Evolutionary conservation across 1,284 basidiomycete genomes (phyloP), one percentile per base, ranked within the genome.

Genomic region (Trametes hirsuta): DNA sequence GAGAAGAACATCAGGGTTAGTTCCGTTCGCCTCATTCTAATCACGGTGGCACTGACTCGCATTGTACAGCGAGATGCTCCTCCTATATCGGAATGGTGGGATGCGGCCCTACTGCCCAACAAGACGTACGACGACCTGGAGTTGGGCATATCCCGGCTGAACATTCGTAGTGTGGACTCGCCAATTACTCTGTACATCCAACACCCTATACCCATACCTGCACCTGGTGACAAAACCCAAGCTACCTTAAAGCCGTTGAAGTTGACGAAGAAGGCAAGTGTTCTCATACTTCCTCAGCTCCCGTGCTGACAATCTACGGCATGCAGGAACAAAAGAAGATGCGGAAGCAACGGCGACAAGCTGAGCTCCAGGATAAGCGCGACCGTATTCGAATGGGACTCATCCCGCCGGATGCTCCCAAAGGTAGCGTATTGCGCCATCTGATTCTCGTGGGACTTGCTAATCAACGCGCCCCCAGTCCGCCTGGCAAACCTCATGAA

Each of bases 51-150:
- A 24, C 24, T 46, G 15, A 22, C 18, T 35, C 46, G 18, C 24
- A 63, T 60, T 51, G 15, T 55, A 36, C 69, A 95, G 88, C 83
- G 95, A 46, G 85, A 87, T 58, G 83, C 90, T 0, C 97, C 97
- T 4, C 97, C 97, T 0, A 88, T 87, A 5, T 84, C 91, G 8
- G 97, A 99, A 75, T 99, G 97, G 97, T 99, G 97, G 97, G 97
- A 99, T 75, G 86, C 84, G 35, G 85, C 92, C 0, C 79, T 98
- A n/a, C 77, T 99, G 10, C 90, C 93, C 0, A 85, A 81, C 67
- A 87, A 88, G 73, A 83, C 79, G 1, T 98, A 98, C 73, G 85
- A 88, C 55, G 93, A 94, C 63, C 73, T 96, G 52, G 77, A 73
- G 0, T 69, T 82, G 40, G 88, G 87, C 35, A 68, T 88, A 37